A percentile compares a stretch with the other conserved stretches of the same genome.
These are phyloP conservation scores for Telfairia occidentalis DNA, from an alignment of 331 rosid species.

Conservation along the genomic window DNA sequence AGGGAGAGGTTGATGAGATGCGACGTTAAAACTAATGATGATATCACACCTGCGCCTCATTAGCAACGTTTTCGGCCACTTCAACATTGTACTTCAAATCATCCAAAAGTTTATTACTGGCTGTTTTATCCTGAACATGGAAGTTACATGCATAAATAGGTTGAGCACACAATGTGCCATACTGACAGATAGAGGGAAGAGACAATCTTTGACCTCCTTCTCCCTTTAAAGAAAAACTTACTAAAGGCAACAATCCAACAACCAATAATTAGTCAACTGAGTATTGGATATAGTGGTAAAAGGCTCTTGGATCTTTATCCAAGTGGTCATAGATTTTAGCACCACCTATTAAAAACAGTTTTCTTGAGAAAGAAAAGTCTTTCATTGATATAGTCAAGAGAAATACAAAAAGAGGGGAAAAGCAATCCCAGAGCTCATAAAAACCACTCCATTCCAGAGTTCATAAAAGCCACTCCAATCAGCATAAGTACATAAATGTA, in stretches of 20 bases:
- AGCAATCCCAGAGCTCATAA: background rate
- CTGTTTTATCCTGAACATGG: slow-evolving; percentile 33
- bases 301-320: background rate
- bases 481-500: background rate
- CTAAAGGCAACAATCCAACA: background rate
- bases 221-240: background rate
- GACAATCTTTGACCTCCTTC: background rate
- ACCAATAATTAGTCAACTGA: background rate
- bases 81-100: slow-evolving; percentile 43
- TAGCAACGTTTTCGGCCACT: slow-evolving; percentile 51
- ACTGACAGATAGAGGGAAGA: background rate
- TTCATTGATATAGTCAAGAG: background rate
- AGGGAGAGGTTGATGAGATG: background rate
- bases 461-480: background rate
- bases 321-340: background rate
- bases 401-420: background rate
- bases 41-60: slow-evolving; percentile 48
- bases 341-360: background rate
- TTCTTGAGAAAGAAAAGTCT: background rate
- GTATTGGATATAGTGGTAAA: background rate
- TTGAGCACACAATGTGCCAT: background rate
- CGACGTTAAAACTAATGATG: background rate
- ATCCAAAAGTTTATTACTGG: slow-evolving; percentile 11
- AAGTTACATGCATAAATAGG: background rate
- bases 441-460: background rate